These are phyloP conservation scores for Schizophyllum amplum DNA, from an alignment of 1,284 basidiomycete genomes.

Conservation along the genomic window DNA sequence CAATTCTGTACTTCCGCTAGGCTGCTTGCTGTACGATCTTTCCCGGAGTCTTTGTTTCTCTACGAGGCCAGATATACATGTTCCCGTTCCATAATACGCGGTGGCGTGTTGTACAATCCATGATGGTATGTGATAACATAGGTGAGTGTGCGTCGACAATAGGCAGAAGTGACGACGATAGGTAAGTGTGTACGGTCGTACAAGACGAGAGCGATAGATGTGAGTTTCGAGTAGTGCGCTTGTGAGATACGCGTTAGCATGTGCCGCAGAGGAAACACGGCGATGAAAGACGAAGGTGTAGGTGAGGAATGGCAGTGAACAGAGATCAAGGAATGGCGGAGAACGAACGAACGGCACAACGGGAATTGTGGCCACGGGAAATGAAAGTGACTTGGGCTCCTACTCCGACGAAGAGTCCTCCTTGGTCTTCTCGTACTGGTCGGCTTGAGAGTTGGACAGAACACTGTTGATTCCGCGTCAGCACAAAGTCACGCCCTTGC, in stretches of 20 bases:
- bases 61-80: too few relatives aligned
- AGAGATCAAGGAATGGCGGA: not conserved
- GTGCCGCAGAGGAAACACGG: not conserved
- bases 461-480: conserved; percentile 18
- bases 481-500: too few relatives aligned
- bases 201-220: too few relatives aligned
- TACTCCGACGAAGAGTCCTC: not conserved
- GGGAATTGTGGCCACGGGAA: too few relatives aligned
- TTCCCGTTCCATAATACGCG: too few relatives aligned
- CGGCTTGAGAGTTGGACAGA: conserved; percentile 35
- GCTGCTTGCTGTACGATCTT: not conserved
- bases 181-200: not conserved
- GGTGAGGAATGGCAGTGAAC: not conserved
- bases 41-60: not conserved
- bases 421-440: conserved; percentile 42
- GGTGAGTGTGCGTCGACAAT: too few relatives aligned
- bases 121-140: too few relatives aligned
- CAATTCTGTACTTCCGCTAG: not conserved
- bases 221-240: not conserved
- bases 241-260: not conserved
- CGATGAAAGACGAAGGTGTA: not conserved
- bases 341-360: not conserved
- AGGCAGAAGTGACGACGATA: not conserved
- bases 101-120: too few relatives aligned
- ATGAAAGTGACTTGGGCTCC: too few relatives aligned